These are phyloP conservation scores for Globisporangium recalcitrans DNA, from an alignment of 352 stramenopile species.

Conservation along the genomic window DNA sequence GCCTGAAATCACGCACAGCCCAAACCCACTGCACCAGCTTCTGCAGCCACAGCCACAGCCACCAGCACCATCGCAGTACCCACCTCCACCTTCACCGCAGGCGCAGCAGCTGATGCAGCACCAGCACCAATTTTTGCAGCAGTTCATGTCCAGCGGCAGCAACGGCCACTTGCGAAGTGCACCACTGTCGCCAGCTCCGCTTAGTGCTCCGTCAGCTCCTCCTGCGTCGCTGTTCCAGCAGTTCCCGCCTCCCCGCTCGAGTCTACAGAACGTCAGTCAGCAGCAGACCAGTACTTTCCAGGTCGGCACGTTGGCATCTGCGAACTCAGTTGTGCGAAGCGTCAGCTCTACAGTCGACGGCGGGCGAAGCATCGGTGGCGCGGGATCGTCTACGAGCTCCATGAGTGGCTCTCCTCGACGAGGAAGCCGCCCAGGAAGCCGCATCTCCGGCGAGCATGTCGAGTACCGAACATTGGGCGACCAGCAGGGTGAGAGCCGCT, in stretches of 20 bases:
- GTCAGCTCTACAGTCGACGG: conserved; percentile 33
- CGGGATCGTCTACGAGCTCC: conserved; percentile 34
- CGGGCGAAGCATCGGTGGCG: conserved; percentile 34
- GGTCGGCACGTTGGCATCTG: conserved; percentile 1
- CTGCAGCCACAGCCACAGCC: conserved; percentile 38
- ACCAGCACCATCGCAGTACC: conserved; percentile 18
- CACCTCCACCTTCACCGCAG: conserved; percentile 19
- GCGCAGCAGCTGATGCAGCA: conserved; percentile 31
- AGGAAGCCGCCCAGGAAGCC: conserved; percentile 38
- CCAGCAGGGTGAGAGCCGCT: conserved; percentile 33
- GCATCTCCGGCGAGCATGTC: conserved; percentile 41
- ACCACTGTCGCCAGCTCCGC: conserved; percentile 28
- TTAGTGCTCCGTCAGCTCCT: conserved; percentile 25
- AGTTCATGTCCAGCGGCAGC: conserved; percentile 41
- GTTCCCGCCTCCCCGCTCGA: conserved; percentile 25
- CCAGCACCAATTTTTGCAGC: conserved; percentile 48
- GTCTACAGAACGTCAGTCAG: conserved; percentile 5
- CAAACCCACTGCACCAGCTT: conserved; percentile 59
- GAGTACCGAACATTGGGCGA: conserved; percentile 50
- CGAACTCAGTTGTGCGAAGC: conserved; percentile 27
- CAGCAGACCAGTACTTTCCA: conserved; percentile 11
- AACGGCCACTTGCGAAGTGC: conserved; percentile 27
- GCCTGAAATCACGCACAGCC: conserved; percentile 62
- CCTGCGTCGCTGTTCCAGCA: conserved; percentile 23
- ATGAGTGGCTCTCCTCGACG: conserved; percentile 37